A percentile compares a stretch with the other conserved stretches of the same genome.
These are phyloP conservation scores for Scolecobasidium constrictum DNA, from an alignment of 2,329 filamentous ascomycete genomes.

Conservation along the genomic window DNA sequence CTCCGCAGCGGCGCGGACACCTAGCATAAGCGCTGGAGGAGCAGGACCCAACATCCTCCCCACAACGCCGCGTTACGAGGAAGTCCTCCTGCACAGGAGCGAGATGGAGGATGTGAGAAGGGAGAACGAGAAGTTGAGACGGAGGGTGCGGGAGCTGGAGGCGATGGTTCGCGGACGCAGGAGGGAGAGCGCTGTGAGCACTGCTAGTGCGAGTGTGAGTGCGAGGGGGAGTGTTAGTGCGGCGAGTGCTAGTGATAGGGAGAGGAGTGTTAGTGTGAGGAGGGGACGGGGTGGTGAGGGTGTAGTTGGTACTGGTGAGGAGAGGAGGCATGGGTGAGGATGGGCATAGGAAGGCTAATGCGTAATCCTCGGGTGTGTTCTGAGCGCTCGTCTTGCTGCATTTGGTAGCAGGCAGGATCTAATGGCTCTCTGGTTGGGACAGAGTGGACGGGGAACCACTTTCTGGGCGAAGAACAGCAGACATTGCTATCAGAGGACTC, in stretches of 20 bases:
- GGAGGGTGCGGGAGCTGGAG: conserved; percentile 37
- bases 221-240: background rate
- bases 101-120: conserved; percentile 39
- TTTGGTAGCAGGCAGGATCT: too few relatives aligned
- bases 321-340: too few relatives aligned
- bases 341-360: too few relatives aligned
- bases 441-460: too few relatives aligned
- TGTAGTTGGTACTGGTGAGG: too few relatives aligned
- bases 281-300: background rate
- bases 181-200: conserved; percentile 13
- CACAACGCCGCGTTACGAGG: conserved; percentile 28
- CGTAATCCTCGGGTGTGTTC: too few relatives aligned
- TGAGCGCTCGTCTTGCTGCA: too few relatives aligned
- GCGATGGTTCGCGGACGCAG: conserved; percentile 27
- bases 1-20: background rate
- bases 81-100: conserved; percentile 30
- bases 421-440: too few relatives aligned
- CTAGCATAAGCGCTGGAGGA: background rate
- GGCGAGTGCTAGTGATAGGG: background rate
- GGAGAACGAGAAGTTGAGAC: conserved; percentile 37
- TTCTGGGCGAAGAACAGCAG: too few relatives aligned
- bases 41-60: conserved; percentile 1
- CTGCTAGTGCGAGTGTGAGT: background rate
- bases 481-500: too few relatives aligned
- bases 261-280: background rate